Conservation (phyloP, 345 rosid genomes). For the Trapa incisa region DNA sequence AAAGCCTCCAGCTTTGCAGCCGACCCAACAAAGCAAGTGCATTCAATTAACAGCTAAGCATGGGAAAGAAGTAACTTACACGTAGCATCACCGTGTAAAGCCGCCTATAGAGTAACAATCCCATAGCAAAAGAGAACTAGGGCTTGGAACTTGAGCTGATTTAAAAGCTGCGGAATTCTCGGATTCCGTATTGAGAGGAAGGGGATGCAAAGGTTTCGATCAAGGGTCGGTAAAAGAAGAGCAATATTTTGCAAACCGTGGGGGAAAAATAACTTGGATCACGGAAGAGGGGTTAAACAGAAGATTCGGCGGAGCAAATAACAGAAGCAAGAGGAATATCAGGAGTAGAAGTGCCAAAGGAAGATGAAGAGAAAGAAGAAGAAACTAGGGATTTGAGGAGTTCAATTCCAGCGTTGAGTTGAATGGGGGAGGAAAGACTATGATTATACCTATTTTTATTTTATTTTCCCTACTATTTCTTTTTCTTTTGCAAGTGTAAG, state of each 20-base stretch:
- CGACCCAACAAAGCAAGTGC: background rate
- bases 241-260: background rate
- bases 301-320: conserved; percentile 1
- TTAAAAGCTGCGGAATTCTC: background rate
- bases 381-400: conserved; percentile 11
- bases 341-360: background rate
- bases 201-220: conserved; percentile 37
- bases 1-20: background rate
- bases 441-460: background rate
- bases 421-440: background rate
- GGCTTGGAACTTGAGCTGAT: conserved; percentile 23
- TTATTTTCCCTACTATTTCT: background rate
- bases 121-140: conserved; percentile 23
- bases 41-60: conserved; percentile 1
- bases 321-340: background rate
- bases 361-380: background rate
- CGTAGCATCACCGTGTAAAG: background rate
- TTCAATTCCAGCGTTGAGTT: background rate
- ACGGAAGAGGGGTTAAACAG: background rate
- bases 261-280: background rate
- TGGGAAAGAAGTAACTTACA: background rate
- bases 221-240: conserved; percentile 18
- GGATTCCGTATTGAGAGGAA: conserved; percentile 7
- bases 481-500: background rate
- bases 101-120: background rate